phyloP scores from a whole-genome alignment of 1,139 yeast genomes.

The Geotrichum aggregatum region DNA sequence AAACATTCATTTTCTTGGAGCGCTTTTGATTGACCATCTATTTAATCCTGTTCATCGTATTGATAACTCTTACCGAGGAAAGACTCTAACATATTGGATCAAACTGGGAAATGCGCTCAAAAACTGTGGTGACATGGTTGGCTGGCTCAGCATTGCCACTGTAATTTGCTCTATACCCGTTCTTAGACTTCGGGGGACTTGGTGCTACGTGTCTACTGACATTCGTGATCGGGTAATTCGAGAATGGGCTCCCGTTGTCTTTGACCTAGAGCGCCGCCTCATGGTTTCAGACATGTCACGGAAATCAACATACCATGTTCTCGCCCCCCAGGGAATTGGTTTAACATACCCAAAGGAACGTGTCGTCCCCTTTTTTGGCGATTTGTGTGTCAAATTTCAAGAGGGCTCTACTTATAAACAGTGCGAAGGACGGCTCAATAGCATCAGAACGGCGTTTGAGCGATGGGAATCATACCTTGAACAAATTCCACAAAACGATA shows the following conservation, averaged over 20 bases:
- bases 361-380: constrained; percentile 91
- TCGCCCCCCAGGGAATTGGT: constrained; percentile 89
- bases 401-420: constrained; percentile 47
- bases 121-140: constrained; percentile 84
- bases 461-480: constrained; percentile 73
- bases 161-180: constrained; percentile 79
- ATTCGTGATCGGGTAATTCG: constrained; percentile 60
- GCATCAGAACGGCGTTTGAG: constrained; percentile 67
- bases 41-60: constrained; percentile 38
- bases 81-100: constrained; percentile 76
- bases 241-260: constrained; percentile 93
- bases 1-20: constrained; percentile 73
- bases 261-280: constrained; percentile 77
- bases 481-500: constrained; percentile 43
- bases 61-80: constrained; percentile 50
- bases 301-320: constrained; percentile 59
- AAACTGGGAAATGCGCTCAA: constrained; percentile 75
- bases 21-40: constrained; percentile 66
- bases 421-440: constrained; percentile 61
- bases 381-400: constrained; percentile 49
- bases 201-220: constrained; percentile 70
- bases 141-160: constrained; percentile 90
- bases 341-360: constrained; percentile 67
- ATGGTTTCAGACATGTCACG: constrained; percentile 49
- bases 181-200: constrained; percentile 64